These are phyloP conservation scores for Xylariaceae sp. DNA, from an alignment of 2,329 filamentous ascomycete genomes.

Conservation along the genomic window DNA sequence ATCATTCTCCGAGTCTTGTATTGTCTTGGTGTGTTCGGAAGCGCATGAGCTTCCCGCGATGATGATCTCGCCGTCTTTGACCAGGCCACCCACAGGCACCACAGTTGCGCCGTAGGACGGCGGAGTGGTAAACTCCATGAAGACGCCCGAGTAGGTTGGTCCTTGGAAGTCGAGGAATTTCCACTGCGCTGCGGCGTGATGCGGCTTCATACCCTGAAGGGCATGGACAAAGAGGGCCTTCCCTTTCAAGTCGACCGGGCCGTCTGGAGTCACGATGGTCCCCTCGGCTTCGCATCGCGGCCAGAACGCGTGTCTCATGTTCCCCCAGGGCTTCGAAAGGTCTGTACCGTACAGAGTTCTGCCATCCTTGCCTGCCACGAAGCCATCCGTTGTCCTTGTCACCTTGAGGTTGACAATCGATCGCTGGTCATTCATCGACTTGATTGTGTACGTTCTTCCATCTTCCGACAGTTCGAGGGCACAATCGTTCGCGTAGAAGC, in stretches of 20 bases:
- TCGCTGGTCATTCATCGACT: slow-evolving; percentile 74
- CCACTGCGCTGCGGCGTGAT: slow-evolving; percentile 88
- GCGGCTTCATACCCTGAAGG: slow-evolving; percentile 97
- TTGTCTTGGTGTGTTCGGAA: slow-evolving; percentile 61
- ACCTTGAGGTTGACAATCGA: slow-evolving; percentile 82
- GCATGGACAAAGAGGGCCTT: slow-evolving; percentile 74
- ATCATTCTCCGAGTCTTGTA: slow-evolving; percentile 67
- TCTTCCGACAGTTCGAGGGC: slow-evolving; percentile 82
- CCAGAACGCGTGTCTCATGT: slow-evolving; percentile 92
- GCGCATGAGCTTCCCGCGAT: slow-evolving; percentile 59
- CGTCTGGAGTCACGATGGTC: slow-evolving; percentile 73
- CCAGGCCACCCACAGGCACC: slow-evolving; percentile 76
- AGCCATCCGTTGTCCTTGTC: slow-evolving; percentile 68
- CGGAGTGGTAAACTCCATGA: slow-evolving; percentile 96
- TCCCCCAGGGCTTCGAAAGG: slow-evolving; percentile 77
- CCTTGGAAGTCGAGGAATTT: slow-evolving; percentile 92
- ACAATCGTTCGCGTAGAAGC: slow-evolving; percentile 80
- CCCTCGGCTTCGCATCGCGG: slow-evolving; percentile 77
- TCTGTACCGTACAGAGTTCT: slow-evolving; percentile 83
- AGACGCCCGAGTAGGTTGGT: slow-evolving; percentile 72
- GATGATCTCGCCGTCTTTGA: slow-evolving; percentile 73
- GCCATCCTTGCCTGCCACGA: slow-evolving; percentile 77
- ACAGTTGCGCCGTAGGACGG: slow-evolving; percentile 81
- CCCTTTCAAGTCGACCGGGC: slow-evolving; percentile 75
- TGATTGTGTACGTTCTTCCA: slow-evolving; percentile 76